Evolutionary conservation across 495 filamentous ascomycete species (phyloP).

Genomic region (Aspergillus egyptiacus): DNA sequence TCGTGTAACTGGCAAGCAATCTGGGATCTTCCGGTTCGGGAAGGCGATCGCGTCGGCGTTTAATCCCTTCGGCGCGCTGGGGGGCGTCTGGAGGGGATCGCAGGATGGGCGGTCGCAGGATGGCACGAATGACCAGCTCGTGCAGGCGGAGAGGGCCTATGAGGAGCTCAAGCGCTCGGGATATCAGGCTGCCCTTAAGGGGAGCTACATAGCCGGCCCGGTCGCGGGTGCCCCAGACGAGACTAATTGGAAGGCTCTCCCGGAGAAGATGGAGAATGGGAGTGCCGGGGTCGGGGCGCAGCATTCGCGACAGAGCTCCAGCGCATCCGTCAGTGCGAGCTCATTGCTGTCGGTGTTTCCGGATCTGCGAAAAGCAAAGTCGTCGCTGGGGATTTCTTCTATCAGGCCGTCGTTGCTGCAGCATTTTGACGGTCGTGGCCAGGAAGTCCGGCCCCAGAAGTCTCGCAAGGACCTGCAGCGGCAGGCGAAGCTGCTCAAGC

Average conservation of each 20-base stretch:
- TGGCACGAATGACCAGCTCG: constrained; percentile 35
- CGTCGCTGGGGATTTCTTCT: constrained; percentile 28
- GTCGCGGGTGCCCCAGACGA: constrained; percentile 26
- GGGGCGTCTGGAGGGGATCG: constrained; percentile 28
- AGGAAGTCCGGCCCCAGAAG: constrained; percentile 41
- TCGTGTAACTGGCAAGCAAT: constrained; percentile 19
- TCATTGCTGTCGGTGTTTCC: constrained; percentile 35
- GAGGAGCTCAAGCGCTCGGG: constrained; percentile 56
- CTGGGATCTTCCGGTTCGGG: constrained; percentile 55
- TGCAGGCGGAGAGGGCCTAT: constrained; percentile 52
- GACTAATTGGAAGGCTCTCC: constrained; percentile 38
- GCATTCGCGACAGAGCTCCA: constrained; percentile 23
- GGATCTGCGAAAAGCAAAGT: constrained; percentile 33
- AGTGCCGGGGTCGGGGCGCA: constrained; percentile 11
- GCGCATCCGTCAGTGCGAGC: constrained; percentile 9
- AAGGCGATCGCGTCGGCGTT: constrained; percentile 52
- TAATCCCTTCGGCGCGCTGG: constrained; percentile 47
- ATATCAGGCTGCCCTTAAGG: constrained; percentile 44
- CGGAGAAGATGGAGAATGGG: constrained; percentile 31
- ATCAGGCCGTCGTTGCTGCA: constrained; percentile 23
- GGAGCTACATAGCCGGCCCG: constrained; percentile 25
- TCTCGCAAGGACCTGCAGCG: constrained; percentile 57
- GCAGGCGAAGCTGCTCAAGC: constrained; percentile 57
- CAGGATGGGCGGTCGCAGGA: constrained; percentile 23
- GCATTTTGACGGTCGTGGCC: constrained; percentile 22